These are phyloP conservation scores for Talaromyces sp. DNA, from an alignment of 2,329 filamentous ascomycete genomes.

Conservation along the genomic window DNA sequence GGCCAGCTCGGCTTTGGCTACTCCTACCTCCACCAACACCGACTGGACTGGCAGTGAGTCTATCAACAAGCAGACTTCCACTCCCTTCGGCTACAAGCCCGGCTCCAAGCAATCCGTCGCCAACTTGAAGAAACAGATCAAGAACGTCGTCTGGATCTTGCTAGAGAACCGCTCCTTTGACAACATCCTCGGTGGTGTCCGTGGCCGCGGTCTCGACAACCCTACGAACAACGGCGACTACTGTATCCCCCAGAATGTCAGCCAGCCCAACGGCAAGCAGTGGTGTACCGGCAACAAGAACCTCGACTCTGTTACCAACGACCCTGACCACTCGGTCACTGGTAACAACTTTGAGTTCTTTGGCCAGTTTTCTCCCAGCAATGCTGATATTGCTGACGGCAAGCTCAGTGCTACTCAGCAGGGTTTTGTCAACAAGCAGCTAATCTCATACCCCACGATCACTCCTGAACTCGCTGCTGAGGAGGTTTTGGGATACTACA, in stretches of 20 bases:
- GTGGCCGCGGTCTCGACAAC: conserved; percentile 39
- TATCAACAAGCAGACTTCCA: conserved; percentile 1
- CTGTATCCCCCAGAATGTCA: conserved; percentile 43
- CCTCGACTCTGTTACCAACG: conserved; percentile 42
- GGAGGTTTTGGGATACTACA: conserved; percentile 48
- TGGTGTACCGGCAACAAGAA: conserved; percentile 36
- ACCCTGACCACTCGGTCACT: conserved; percentile 42
- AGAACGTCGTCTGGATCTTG: conserved; percentile 36
- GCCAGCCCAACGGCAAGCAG: conserved; percentile 26
- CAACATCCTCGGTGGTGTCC: conserved; percentile 45
- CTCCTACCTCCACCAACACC: conserved; percentile 8
- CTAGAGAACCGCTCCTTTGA: conserved; percentile 48
- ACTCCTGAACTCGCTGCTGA: conserved; percentile 33
- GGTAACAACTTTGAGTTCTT: conserved; percentile 48
- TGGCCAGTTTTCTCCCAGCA: conserved; percentile 39
- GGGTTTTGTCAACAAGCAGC: conserved; percentile 45
- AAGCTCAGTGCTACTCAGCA: conserved; percentile 30
- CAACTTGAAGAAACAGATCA: conserved; percentile 36
- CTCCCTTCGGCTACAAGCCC: conserved; percentile 23
- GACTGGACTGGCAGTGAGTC: conserved; percentile 5
- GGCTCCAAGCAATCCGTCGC: conserved; percentile 31
- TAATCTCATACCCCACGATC: conserved; percentile 33
- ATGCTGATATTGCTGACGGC: conserved; percentile 34
- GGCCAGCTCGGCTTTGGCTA: conserved; percentile 14
- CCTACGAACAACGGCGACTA: conserved; percentile 42